phyloP scores from a whole-genome alignment of 352 stramenopile genomes.

The Globisporangium sylvaticum region DNA sequence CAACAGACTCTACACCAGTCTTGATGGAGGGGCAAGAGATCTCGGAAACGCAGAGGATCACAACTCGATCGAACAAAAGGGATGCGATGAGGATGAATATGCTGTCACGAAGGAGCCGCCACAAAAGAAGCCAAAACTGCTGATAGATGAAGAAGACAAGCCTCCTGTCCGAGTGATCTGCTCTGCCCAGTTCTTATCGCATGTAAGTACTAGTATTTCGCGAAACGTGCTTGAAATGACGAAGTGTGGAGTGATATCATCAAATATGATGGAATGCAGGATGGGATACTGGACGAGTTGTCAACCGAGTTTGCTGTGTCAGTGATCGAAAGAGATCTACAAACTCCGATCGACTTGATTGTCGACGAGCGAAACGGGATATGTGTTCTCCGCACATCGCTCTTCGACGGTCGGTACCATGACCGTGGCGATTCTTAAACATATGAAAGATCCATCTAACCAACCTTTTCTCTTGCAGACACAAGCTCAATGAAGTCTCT shows the following conservation, averaged over 20 bases:
- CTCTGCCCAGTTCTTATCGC: conserved; percentile 9
- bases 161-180: conserved; percentile 17
- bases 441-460: not conserved
- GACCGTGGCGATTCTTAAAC: no score
- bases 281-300: conserved; percentile 59
- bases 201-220: not conserved
- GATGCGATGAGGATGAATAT: not conserved
- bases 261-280: conserved; percentile 21
- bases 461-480: not conserved
- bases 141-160: conserved; percentile 8
- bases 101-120: conserved; percentile 13
- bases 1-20: conserved; percentile 9
- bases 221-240: not conserved
- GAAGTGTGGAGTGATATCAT: not conserved
- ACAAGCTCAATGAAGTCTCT: conserved; percentile 32
- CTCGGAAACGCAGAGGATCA: not conserved
- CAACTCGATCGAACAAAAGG: not conserved
- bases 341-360: conserved; percentile 48
- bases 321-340: conserved; percentile 61
- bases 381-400: conserved; percentile 28
- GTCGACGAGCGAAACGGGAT: conserved; percentile 67
- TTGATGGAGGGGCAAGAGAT: conserved; percentile 6
- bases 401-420: conserved; percentile 36
- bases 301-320: conserved; percentile 46
- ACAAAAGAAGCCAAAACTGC: conserved; percentile 22